Conservation (phyloP, 257 asterid genomes). For the Ophiorrhiza pumila region DNA sequence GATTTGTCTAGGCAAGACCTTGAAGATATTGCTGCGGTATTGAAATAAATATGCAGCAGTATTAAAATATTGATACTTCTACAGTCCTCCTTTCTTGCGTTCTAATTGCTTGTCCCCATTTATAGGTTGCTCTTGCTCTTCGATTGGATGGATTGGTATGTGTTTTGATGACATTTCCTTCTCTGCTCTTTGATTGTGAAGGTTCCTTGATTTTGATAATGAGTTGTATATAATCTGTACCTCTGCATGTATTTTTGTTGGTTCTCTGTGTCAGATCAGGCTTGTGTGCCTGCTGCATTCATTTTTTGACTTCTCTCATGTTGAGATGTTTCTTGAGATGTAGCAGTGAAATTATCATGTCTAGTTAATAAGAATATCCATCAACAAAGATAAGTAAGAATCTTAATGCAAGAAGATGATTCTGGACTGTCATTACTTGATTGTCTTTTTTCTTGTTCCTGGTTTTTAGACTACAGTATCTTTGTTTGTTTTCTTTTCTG, state of each 20-base stretch:
- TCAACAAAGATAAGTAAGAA: not conserved
- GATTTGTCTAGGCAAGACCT: slow-evolving; percentile 92
- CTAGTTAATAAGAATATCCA: not conserved
- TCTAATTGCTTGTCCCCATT: slow-evolving; percentile 23
- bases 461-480: not conserved
- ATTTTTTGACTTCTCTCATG: not conserved
- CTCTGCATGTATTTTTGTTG: not conserved
- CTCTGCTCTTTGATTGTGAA: not conserved
- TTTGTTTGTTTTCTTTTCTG: not conserved
- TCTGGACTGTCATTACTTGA: not conserved
- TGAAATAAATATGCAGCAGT: slow-evolving; percentile 9
- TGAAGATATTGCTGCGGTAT: slow-evolving; percentile 94
- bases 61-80: slow-evolving; percentile 1
- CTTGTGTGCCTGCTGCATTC: not conserved
- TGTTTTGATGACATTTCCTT: slow-evolving; percentile 7
- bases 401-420: not conserved
- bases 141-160: slow-evolving; percentile 95
- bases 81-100: slow-evolving; percentile 4
- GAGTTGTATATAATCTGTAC: not conserved
- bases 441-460: not conserved
- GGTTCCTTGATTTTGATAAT: not conserved
- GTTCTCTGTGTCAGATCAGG: not conserved
- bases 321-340: not conserved
- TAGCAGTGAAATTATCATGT: not conserved
- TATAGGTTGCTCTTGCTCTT: slow-evolving; percentile 94